phyloP scores from a whole-genome alignment of 2,329 filamentous ascomycete genomes.

The Pezicula radicicola region DNA sequence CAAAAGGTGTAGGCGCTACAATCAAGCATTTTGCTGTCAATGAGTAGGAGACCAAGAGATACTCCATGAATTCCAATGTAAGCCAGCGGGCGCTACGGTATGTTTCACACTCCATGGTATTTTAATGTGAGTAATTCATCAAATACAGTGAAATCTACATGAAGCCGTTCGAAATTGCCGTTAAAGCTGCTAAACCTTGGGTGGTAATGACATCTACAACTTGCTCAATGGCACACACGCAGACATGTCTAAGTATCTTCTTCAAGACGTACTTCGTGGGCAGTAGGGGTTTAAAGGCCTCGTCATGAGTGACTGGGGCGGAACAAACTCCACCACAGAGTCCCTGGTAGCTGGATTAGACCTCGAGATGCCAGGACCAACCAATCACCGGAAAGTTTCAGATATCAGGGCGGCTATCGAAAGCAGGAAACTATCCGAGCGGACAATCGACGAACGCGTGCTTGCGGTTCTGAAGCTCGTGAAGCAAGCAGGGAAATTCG shows the following conservation, averaged over 20 bases:
- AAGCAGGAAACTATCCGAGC: conserved; percentile 36
- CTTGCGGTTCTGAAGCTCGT: neutral
- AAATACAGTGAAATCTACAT: conserved; percentile 52
- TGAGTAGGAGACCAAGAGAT: conserved; percentile 32
- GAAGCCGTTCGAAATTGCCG: conserved; percentile 52
- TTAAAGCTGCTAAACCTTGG: conserved; percentile 43
- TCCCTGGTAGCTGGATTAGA: conserved; percentile 47
- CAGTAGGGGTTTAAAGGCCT: conserved; percentile 63
- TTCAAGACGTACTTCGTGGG: conserved; percentile 52
- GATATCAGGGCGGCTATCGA: conserved; percentile 31
- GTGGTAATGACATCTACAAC: conserved; percentile 58
- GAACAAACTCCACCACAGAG: conserved; percentile 49
- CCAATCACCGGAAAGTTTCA: neutral
- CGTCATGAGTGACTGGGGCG: conserved; percentile 63
- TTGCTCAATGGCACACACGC: conserved; percentile 24
- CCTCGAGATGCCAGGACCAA: conserved; percentile 55
- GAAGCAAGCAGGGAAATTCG: conserved; percentile 24
- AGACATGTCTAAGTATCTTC: conserved; percentile 24
- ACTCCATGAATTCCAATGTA: conserved; percentile 27
- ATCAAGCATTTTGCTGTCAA: conserved; percentile 42
- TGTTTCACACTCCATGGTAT: too few relatives aligned
- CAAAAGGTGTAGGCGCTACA: conserved; percentile 34
- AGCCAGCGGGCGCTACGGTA: conserved; percentile 31
- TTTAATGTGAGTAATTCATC: too few relatives aligned
- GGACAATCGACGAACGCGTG: neutral